A percentile compares a stretch with the other conserved stretches of the same genome.
These are phyloP conservation scores for Volvox reticuliferus DNA, from an alignment of 139 green algal species.

Conservation along the genomic window DNA sequence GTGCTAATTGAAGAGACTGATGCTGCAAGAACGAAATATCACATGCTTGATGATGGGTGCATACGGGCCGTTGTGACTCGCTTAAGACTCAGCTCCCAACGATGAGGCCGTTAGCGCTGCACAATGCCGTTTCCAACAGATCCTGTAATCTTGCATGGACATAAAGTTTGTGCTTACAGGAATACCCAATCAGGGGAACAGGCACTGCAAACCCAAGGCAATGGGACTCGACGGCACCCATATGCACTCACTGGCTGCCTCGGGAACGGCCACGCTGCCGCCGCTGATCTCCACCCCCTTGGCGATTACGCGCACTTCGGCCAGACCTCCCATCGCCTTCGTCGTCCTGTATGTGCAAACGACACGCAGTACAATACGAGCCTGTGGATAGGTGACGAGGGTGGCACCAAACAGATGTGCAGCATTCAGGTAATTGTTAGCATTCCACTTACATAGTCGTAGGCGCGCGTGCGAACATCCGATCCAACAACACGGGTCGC, in stretches of 20 bases:
- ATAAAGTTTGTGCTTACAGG: no score
- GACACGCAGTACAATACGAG: neutral
- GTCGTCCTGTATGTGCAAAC: slow-evolving; percentile 3
- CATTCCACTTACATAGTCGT: slow-evolving; percentile 1
- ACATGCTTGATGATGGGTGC: no score
- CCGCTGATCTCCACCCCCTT: neutral
- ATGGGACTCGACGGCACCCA: neutral
- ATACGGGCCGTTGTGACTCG: no score
- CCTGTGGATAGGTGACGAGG: no score
- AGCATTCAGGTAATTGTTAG: no score
- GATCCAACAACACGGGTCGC: neutral
- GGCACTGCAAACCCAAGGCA: neutral
- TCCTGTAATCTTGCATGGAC: neutral
- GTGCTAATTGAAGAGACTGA: no score
- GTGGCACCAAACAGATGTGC: no score
- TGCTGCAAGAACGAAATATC: no score
- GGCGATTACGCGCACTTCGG: neutral
- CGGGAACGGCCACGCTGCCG: neutral
- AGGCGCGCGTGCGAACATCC: neutral
- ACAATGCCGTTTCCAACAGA: no score
- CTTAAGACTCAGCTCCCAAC: no score
- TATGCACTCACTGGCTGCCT: neutral
- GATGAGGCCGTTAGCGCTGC: no score
- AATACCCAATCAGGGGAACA: neutral
- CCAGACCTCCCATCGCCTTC: neutral